Evolutionary conservation across 1,139 yeast species (phyloP), one percentile per base, ranked within the genome.

Genomic region (Yamadazyma spencermartinsiae): DNA sequence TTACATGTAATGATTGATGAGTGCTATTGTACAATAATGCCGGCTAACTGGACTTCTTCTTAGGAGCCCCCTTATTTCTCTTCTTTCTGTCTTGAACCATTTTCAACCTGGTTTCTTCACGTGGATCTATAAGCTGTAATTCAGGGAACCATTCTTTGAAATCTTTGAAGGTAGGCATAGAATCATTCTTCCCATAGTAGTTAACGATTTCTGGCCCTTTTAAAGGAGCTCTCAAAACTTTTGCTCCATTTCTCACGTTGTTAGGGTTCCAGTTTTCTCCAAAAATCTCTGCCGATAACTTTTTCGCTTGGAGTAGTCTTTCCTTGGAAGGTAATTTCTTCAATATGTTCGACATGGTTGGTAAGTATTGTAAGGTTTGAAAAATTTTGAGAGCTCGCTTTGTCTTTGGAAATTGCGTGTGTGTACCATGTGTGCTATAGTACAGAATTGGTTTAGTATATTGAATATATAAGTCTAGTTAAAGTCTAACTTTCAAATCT

Each of bases 41-140:
- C 6, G 31, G 21, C 29, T 36, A 42, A 33, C 38, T 40, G 33
- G 52, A 47, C 63, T 78, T 79, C 74, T 88, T 88, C 71, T 84
- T 80, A 50, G 96, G 96, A 15, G 96, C 94, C 60, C 95, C 95
- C 65, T 88, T 88, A 60, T 88, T 90, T 78, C 95, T 84, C 76
- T 85, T 82, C 73, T 82, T 84, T 63, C 87, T 74, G 46, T 79
- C 80, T 40, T 72, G 78, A 31, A 81, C 79, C 76, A 82, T 80
- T 45, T 74, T 74, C 46, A 80, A 54, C 60, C 92, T 73, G 60
- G 84, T 80, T 36, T 76, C 80, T 60, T 87, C 96, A 46, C 79
- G 79, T 34, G 86, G 88, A 55, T 86, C 90, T 15, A 76, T 75
- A 53, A 86, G 78, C 40, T 72, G 68, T 54, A 80, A 69, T 43